Conservation (phyloP, 208 protist genomes). For the Leishmania major region DNA sequence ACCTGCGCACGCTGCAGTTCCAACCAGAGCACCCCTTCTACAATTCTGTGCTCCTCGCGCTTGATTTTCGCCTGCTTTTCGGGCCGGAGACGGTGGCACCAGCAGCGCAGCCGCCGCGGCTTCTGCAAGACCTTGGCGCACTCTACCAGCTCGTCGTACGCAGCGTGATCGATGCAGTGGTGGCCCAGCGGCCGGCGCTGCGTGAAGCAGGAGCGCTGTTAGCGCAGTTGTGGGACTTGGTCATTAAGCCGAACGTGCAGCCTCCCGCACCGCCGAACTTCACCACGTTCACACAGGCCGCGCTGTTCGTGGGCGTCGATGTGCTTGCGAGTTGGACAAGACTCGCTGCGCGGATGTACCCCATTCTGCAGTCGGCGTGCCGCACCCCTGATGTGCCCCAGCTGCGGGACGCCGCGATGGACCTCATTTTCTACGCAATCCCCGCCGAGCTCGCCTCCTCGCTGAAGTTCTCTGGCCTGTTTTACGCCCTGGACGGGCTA, state of each 20-base stretch:
- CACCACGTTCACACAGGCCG: conserved; percentile 30
- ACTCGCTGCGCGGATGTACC: conserved; percentile 40
- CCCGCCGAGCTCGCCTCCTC: conserved; percentile 52
- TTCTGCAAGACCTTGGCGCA: conserved; percentile 39
- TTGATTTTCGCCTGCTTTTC: conserved; percentile 68
- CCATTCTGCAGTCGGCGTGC: conserved; percentile 50
- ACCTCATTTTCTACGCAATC: conserved; percentile 54
- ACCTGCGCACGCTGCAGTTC: conserved; percentile 31
- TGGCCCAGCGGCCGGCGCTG: conserved; percentile 59
- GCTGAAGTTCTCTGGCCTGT: conserved; percentile 60
- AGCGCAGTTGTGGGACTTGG: conserved; percentile 63
- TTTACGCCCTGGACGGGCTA: conserved; percentile 62
- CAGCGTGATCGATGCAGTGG: conserved; percentile 54
- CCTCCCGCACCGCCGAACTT: conserved; percentile 34
- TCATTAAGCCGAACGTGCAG: conserved; percentile 33
- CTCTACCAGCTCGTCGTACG: conserved; percentile 62
- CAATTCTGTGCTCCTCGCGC: conserved; percentile 49
- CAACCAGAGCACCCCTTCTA: conserved; percentile 28
- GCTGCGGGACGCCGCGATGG: conserved; percentile 59
- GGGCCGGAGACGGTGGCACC: not conserved
- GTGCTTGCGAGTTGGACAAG: conserved; percentile 49
- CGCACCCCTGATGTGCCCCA: conserved; percentile 22
- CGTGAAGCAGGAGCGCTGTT: conserved; percentile 40
- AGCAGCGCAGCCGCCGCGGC: not conserved
- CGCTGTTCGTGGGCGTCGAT: conserved; percentile 40